Conservation (phyloP, 805 yeast genomes). For the Wickerhamiella spandovensis region DNA sequence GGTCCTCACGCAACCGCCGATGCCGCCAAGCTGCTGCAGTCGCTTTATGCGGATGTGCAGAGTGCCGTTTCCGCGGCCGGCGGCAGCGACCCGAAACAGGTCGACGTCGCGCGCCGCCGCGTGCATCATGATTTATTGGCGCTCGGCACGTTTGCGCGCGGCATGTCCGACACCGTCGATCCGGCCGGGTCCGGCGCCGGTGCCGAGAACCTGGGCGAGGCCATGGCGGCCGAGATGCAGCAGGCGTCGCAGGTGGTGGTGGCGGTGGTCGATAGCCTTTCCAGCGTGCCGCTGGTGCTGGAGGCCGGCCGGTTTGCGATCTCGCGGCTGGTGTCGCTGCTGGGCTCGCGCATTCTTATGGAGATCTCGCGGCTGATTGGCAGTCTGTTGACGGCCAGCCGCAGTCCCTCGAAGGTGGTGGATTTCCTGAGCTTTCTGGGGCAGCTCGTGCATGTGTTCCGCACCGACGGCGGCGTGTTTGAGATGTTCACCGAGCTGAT, state of each 20-base stretch:
- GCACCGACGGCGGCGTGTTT: constrained; percentile 52
- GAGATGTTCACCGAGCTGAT: constrained; percentile 59
- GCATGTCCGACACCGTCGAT: constrained; percentile 43
- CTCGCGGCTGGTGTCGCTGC: constrained; percentile 70
- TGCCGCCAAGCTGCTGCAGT: constrained; percentile 44
- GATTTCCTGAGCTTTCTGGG: constrained; percentile 80
- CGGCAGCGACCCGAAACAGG: not conserved
- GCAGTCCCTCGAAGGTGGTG: constrained; percentile 50
- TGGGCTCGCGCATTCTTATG: constrained; percentile 38
- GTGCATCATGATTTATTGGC: constrained; percentile 82
- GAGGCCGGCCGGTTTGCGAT: constrained; percentile 80
- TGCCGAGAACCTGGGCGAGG: constrained; percentile 4
- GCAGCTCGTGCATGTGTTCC: constrained; percentile 71
- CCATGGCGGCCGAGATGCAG: constrained; percentile 38
- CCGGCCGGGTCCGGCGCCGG: constrained; percentile 4
- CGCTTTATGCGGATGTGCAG: constrained; percentile 62
- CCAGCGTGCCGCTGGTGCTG: constrained; percentile 53
- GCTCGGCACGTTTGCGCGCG: constrained; percentile 79
- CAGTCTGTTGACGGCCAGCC: constrained; percentile 44
- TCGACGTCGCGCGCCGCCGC: constrained; percentile 31
- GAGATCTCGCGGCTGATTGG: constrained; percentile 61
- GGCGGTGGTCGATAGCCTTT: constrained; percentile 67
- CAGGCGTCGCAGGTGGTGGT: constrained; percentile 70
- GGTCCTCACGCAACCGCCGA: constrained; percentile 30
- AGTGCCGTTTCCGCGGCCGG: constrained; percentile 19